These are phyloP conservation scores for Aspergillus costaricaensis DNA, from an alignment of 2,329 filamentous ascomycete species.

Conservation along the genomic window DNA sequence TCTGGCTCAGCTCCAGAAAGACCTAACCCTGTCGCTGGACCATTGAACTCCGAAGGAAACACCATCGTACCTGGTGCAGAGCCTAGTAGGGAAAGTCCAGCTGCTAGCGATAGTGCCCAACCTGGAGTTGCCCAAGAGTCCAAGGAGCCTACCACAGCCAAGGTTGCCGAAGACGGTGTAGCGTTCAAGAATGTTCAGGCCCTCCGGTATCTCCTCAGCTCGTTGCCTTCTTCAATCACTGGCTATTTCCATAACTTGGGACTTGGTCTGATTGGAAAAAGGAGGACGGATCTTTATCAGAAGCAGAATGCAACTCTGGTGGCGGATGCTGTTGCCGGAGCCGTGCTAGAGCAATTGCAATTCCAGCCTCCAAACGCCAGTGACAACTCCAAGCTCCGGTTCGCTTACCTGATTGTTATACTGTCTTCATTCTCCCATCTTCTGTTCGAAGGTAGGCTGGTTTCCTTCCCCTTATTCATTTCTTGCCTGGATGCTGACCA, in stretches of 20 bases:
- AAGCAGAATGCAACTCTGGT: conserved; percentile 64
- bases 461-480: conserved; percentile 1
- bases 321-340: conserved; percentile 69
- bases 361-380: conserved; percentile 48
- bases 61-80: conserved; percentile 26
- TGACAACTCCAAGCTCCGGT: conserved; percentile 61
- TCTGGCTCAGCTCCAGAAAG: conserved; percentile 42
- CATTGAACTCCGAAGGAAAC: conserved; percentile 24
- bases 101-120: conserved; percentile 22
- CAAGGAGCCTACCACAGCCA: conserved; percentile 22
- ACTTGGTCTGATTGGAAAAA: conserved; percentile 74
- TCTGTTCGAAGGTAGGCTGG: conserved; percentile 66
- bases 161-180: conserved; percentile 33
- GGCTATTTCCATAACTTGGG: conserved; percentile 84
- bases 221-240: conserved; percentile 76
- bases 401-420: conserved; percentile 80
- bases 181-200: conserved; percentile 75
- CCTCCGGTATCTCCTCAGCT: conserved; percentile 73
- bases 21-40: conserved; percentile 40
- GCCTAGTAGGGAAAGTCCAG: conserved; percentile 28
- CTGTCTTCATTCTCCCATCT: conserved; percentile 76
- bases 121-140: conserved; percentile 16
- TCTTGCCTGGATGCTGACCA: conserved; percentile 13
- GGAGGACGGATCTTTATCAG: conserved; percentile 66
- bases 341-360: conserved; percentile 68